Evolutionary conservation across 2,329 filamentous ascomycete species (phyloP), one percentile per base, ranked within the genome.

Genomic region (Colletotrichum sp.): DNA sequence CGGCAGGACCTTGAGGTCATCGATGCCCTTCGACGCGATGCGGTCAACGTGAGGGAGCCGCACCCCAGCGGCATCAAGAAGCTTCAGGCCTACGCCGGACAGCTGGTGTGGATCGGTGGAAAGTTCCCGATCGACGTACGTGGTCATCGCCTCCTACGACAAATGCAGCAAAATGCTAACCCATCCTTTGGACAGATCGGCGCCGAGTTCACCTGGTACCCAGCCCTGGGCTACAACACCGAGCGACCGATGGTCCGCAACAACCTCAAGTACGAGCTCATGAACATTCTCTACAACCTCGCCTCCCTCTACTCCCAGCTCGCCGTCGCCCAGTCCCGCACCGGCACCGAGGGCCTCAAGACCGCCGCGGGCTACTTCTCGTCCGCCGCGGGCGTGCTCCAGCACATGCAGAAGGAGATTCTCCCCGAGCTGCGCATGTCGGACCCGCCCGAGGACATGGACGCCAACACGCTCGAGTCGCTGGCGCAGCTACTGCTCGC

Each of bases 171-270:
- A 28, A 10, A n/a, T 66, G 12, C 75, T 77, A 24, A 77, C 36
- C 5, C 8, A n/a, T 4, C 1, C 13, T 7, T 10, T 8, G 9
- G 7, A 28, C 80, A 96, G 94, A 95, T 98, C 79, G 97, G 97
- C 24, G 95, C 96, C 77, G 96, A 99, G 76, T 99, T 99, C 81
- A 94, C 95, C 4, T 99, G 97, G 97, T 98, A 98, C 86, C 95
- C 96, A 15, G 94, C 96, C 6, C 88, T 99, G 73, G 97, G 96
- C 69, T 98, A 98, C 84, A 96, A 98, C 83, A 94, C 92, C 15
- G 93, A 95, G 74, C 91, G 93, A 62, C 94, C 95, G 30, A 87
- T 92, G 72, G 89, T 91, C 36, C 90, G 90, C 78, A 92, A 93
- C 81, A 93, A 93, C 84, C 88, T 93, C 81, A 91, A 93, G 79